Conservation (phyloP, 306 rosid species). For the Vigna reflexopilosa region DNA sequence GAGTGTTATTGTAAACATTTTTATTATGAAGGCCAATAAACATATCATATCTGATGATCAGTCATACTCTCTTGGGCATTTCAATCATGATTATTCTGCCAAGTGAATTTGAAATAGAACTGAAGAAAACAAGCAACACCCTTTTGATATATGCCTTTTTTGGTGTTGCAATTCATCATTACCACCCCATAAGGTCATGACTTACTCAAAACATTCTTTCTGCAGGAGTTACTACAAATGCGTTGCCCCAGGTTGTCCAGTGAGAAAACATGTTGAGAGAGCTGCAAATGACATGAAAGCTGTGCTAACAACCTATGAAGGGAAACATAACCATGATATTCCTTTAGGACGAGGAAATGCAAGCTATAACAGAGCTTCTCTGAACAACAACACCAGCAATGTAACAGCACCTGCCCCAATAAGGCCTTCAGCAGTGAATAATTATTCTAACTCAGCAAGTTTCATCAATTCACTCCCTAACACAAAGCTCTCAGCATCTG, state of each 20-base stretch:
- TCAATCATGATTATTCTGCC: not conserved
- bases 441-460: constrained; percentile 33
- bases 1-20: not conserved
- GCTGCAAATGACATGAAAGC: constrained; percentile 72
- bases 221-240: constrained; percentile 85
- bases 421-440: constrained; percentile 46
- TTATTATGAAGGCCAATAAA: too few relatives aligned
- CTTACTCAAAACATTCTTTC: not conserved
- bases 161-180: not conserved
- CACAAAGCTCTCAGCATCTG: constrained; percentile 23
- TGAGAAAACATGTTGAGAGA: constrained; percentile 79
- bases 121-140: not conserved
- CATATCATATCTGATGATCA: too few relatives aligned
- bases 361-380: constrained; percentile 34
- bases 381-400: constrained; percentile 16
- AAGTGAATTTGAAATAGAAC: not conserved
- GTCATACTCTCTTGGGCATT: not conserved
- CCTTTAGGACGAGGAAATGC: constrained; percentile 72
- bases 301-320: constrained; percentile 87
- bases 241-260: constrained; percentile 60
- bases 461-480: constrained; percentile 39
- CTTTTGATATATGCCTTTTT: not conserved
- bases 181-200: constrained; percentile 1
- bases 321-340: constrained; percentile 79
- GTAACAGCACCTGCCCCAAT: constrained; percentile 24